Percentiles rank a stretch among this genome's conserved stretches.
Conservation (phyloP, 2,329 filamentous ascomycete genomes). For the Claviceps monticola region DNA sequence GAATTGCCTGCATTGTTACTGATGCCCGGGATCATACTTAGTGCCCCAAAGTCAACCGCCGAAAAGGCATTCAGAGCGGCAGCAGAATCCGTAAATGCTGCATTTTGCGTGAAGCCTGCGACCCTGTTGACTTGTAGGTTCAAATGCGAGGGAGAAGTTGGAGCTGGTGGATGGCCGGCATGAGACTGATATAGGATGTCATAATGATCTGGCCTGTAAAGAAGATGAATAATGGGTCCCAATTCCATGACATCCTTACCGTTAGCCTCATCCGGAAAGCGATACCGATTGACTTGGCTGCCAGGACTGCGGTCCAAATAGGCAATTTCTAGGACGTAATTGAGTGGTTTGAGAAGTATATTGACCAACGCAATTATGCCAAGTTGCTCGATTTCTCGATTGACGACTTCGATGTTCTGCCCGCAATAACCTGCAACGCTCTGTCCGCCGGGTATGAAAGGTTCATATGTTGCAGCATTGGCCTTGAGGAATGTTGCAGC, state of each 20-base stretch:
- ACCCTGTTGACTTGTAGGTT: conserved; percentile 40
- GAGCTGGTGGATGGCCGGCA: conserved; percentile 12
- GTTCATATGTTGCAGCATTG: conserved; percentile 52
- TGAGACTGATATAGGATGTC: conserved; percentile 71
- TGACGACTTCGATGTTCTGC: conserved; percentile 56
- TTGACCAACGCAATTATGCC: conserved; percentile 66
- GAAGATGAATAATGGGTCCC: conserved; percentile 40
- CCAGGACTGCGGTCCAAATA: conserved; percentile 83
- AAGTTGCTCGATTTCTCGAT: conserved; percentile 83
- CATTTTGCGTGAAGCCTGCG: conserved; percentile 30
- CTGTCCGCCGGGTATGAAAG: conserved; percentile 50
- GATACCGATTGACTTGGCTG: conserved; percentile 57
- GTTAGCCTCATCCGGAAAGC: conserved; percentile 43
- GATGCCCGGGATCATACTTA: conserved; percentile 36
- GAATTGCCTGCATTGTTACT: conserved; percentile 5
- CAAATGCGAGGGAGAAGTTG: conserved; percentile 6
- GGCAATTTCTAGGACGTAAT: conserved; percentile 71
- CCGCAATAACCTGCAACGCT: conserved; percentile 55
- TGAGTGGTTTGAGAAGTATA: conserved; percentile 64
- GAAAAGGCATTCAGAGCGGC: conserved; percentile 27
- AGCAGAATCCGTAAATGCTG: conserved; percentile 27
- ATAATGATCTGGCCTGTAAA: conserved; percentile 72
- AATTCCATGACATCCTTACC: conserved; percentile 27
- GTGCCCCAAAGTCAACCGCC: conserved; percentile 26
- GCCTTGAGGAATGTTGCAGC: conserved; percentile 76